Evolutionary conservation across 1,139 yeast genomes (phyloP), one percentile per base, ranked within the genome.

Genomic region (Candida pseudoviswanathii): DNA sequence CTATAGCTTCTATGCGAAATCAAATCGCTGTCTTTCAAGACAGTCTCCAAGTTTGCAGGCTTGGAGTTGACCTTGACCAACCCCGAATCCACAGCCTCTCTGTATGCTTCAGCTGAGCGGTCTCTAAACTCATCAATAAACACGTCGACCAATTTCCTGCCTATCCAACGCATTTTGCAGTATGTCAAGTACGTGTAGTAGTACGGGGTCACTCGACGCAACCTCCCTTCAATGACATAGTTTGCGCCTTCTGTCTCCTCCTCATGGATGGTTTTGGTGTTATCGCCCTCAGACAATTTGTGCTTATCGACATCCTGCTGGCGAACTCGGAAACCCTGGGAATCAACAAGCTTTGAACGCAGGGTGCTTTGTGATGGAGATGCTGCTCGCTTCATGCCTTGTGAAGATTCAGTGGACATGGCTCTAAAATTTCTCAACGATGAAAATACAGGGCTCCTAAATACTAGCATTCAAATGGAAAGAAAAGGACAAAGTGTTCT

Each of bases 81-180:
- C 0, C 98, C 98, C 1, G 70, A 71, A 2, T 77, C 79, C 33
- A 95, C 86, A 0, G 95, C 85, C 54, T 78, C 72, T 50, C 69
- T 68, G 64, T 94, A 94, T 63, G 87, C 87, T 10, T 77, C 81
- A 30, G 82, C 81, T 21, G 86, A 85, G 50, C 89, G 76, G 60
- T 92, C 96, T 51, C 99, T 74, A 62, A 95, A 95, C 64, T 95
- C 99, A 34, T 79, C 77, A 2, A 84, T 73, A 60, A 95, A 94
- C 3, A 95, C 82, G 51, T 94, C 98, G 21, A 90, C 58, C 44
- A 95, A 68, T 37, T 82, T 83, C 11, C 89, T 74, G 60, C 87
- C 95, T 58, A 94, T 77, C 99, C 99, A 95, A 59, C 99, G 77
- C 63, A 81, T 71, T 65, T 95, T 95, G 67, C 97, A 92, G 63